Base-by-base conservation (phyloP, 371 early-diverging fungal genomes). In the Mortierella sp. region DNA sequence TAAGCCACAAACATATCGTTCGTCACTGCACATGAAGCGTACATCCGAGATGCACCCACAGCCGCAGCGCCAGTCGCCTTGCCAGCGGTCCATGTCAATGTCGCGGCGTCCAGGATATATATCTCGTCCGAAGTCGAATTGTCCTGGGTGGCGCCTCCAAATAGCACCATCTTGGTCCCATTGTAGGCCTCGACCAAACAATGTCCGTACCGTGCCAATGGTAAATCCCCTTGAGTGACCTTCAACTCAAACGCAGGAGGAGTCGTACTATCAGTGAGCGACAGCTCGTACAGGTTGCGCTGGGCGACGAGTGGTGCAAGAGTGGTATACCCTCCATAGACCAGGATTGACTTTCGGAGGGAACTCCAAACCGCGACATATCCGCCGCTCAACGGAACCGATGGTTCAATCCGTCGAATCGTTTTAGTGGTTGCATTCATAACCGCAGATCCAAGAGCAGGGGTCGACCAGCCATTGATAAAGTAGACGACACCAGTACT, bases 121-220 rank as follows among this genome's bases (percentile, higher is more conserved):
- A 54, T 19, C 54, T 54, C 54, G 54, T 24, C 54, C 24, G n/a
- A 7, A 24, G 55, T 55, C 21, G 9, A 8, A 9, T 55, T n/a
- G 8, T 21, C 24, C 10, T 55, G 55, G 55, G 21, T 55, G 7
- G 55, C 24, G 3, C 76, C 76, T 65, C 76, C 76, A 75, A 48
- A 75, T 14, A 68, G 11, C 52, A 75, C 65, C 50, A 75, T 47
- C 52, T 65, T 63, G 14, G 50, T 60, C 13, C 70, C 68, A 3
- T 65, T 65, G n/a, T 75, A 65, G 38, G 76, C 76, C 19, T 65
- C 48, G 16, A 75, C 76, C 34, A 75, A 1, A 50, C 76, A 75
- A 28, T 50, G 31, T n/a, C 55, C 55, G 21, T 55, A 55, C 9
- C 55, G 55, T 1, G n/a, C 55, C 55, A n/a, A 7, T 6, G 55